Conservation (phyloP, 2,329 filamentous ascomycete species). For the Exophiala lecanii-corni region DNA sequence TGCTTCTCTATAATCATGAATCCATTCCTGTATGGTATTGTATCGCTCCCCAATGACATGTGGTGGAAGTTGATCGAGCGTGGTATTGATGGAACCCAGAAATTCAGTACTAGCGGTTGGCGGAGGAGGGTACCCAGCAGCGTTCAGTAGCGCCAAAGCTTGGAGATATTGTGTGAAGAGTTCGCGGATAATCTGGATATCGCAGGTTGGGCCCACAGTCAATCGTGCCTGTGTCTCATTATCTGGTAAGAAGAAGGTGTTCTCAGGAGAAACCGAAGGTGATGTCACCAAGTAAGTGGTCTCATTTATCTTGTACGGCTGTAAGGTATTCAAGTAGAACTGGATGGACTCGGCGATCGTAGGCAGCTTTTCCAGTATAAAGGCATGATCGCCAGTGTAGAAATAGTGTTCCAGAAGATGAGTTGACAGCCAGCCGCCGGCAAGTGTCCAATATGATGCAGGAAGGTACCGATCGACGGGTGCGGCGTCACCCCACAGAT, state of each 20-base stretch:
- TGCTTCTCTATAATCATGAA: constrained; percentile 33
- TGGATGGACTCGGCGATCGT: constrained; percentile 30
- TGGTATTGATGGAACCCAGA: constrained; percentile 8
- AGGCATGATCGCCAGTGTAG: constrained; percentile 37
- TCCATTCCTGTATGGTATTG: constrained; percentile 33
- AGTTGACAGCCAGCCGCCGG: constrained; percentile 57
- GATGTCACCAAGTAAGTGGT: constrained; percentile 27
- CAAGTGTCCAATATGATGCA: constrained; percentile 35
- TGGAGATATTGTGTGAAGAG: constrained; percentile 35
- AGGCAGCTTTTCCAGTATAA: constrained; percentile 26
- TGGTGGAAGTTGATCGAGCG: constrained; percentile 17
- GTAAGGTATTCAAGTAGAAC: constrained; percentile 31
- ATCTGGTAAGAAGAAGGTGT: constrained; percentile 27
- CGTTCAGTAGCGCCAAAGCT: constrained; percentile 5
- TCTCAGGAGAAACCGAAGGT: constrained; percentile 31
- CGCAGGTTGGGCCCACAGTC: constrained; percentile 40
- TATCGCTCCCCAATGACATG: constrained; percentile 22
- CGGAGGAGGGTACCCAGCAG: no score
- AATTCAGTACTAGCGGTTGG: constrained; percentile 9
- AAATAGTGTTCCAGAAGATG: constrained; percentile 56
- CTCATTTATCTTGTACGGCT: constrained; percentile 21
- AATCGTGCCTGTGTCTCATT: constrained; percentile 3
- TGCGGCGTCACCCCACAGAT: constrained; percentile 55
- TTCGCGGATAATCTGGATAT: constrained; percentile 42
- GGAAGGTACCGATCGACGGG: constrained; percentile 45